These are phyloP conservation scores for Pyrenophora teres DNA, from an alignment of 2,329 filamentous ascomycete species.

Conservation along the genomic window DNA sequence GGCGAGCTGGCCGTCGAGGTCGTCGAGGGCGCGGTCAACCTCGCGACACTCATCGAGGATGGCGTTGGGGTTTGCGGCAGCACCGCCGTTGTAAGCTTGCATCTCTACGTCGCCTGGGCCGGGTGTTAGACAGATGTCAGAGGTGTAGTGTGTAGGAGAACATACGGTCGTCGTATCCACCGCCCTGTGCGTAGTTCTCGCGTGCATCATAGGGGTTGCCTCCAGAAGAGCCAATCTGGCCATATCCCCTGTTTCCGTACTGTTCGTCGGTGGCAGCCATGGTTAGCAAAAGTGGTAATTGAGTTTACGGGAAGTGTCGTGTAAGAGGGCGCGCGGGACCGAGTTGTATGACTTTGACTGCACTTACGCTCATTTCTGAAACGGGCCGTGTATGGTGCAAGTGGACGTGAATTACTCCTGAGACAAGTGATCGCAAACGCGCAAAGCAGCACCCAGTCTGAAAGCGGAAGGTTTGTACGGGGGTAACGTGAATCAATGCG, in stretches of 20 bases:
- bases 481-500: slow-evolving; percentile 6
- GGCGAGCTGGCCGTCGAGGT: slow-evolving; percentile 73
- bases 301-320: slow-evolving; percentile 12
- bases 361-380: slow-evolving; percentile 49
- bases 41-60: slow-evolving; percentile 85
- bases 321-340: slow-evolving; percentile 11
- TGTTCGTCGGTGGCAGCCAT: slow-evolving; percentile 36
- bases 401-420: slow-evolving; percentile 40
- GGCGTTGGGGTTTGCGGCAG: slow-evolving; percentile 64
- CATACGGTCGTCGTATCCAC: slow-evolving; percentile 55
- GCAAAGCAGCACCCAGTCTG: slow-evolving; percentile 10
- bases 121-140: slow-evolving; percentile 24
- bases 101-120: slow-evolving; percentile 64
- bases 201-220: slow-evolving; percentile 52
- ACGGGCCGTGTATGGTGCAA: slow-evolving; percentile 40
- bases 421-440: slow-evolving; percentile 34
- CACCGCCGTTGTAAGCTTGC: slow-evolving; percentile 58
- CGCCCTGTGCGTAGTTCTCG: slow-evolving; percentile 50
- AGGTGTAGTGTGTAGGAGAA: slow-evolving; percentile 36
- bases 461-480: slow-evolving; percentile 3
- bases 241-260: slow-evolving; percentile 50
- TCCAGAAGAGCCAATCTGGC: slow-evolving; percentile 49
- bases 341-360: slow-evolving; percentile 18
- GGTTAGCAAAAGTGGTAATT: slow-evolving; percentile 18
- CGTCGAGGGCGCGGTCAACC: slow-evolving; percentile 76